Percentiles rank a stretch among this genome's conserved stretches.
phyloP scores from a whole-genome alignment of 2,329 filamentous ascomycete species.

The Alternaria triticina region DNA sequence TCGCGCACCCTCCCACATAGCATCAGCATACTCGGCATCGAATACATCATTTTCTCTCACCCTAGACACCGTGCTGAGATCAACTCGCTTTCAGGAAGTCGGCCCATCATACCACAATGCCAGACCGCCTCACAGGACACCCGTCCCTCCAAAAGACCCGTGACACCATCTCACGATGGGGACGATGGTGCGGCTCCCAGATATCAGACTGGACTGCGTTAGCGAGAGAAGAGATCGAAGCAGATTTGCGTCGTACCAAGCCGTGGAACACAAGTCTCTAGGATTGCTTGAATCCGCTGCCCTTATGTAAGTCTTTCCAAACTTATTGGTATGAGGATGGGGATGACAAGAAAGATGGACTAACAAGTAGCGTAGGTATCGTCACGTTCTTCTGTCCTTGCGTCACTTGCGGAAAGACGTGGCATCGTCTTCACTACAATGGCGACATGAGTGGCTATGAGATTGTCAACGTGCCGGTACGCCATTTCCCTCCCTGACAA shows the following conservation, averaged over 20 bases:
- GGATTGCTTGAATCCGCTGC: not conserved
- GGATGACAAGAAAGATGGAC: not conserved
- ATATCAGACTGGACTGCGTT: not conserved
- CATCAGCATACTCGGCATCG: not conserved
- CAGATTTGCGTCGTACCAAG: not conserved
- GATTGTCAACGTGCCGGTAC: not conserved
- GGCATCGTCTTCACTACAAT: not conserved
- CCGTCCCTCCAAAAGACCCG: not conserved
- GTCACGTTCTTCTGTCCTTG: slow-evolving; percentile 1
- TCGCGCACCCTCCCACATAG: not conserved
- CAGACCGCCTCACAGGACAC: not conserved
- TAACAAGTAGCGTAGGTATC: not conserved
- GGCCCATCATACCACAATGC: not conserved
- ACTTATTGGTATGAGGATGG: not conserved
- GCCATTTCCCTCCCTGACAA: not conserved
- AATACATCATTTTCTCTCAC: not conserved
- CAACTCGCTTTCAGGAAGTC: not conserved
- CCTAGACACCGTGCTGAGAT: not conserved
- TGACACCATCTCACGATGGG: not conserved
- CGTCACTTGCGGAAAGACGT: slow-evolving; percentile 6
- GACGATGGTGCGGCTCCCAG: not conserved
- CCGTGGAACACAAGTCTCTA: slow-evolving; percentile 5
- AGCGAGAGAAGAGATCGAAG: not conserved
- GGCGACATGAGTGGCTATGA: not conserved
- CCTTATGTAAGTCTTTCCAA: slow-evolving; percentile 1